Evolutionary conservation across 1,284 basidiomycete genomes (phyloP).

Genomic region (Volvariella surrecta): DNA sequence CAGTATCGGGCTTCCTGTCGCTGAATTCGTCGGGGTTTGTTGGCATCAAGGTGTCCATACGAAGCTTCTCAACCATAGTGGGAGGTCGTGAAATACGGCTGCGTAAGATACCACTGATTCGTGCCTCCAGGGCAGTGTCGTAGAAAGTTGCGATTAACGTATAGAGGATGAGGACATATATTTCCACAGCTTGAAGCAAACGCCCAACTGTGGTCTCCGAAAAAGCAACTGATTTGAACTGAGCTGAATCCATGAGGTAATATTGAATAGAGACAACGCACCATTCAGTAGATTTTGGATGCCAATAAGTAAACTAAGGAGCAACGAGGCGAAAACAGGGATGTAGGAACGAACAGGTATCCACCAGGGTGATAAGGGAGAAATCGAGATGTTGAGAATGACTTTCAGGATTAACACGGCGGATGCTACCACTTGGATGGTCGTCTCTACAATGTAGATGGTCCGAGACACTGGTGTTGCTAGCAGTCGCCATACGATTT

Average conservation of each 20-base stretch:
- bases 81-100: not conserved
- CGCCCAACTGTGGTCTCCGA: slow-evolving; percentile 64
- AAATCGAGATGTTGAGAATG: slow-evolving; percentile 45
- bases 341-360: slow-evolving; percentile 40
- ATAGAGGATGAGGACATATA: slow-evolving; percentile 56
- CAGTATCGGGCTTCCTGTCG: not conserved
- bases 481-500: slow-evolving; percentile 56
- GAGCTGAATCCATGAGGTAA: slow-evolving; percentile 9
- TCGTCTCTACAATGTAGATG: slow-evolving; percentile 49
- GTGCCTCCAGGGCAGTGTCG: slow-evolving; percentile 8
- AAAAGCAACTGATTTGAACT: slow-evolving; percentile 42
- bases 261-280: slow-evolving; percentile 27
- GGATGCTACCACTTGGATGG: slow-evolving; percentile 49
- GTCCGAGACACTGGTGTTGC: slow-evolving; percentile 32
- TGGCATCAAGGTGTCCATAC: not conserved
- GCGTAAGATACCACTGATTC: too few relatives aligned
- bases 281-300: slow-evolving; percentile 51
- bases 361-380: slow-evolving; percentile 30
- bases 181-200: slow-evolving; percentile 56
- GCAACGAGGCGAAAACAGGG: slow-evolving; percentile 41
- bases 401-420: slow-evolving; percentile 56
- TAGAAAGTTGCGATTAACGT: slow-evolving; percentile 46
- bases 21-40: not conserved
- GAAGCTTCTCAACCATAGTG: not conserved
- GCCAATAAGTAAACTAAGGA: slow-evolving; percentile 43